phyloP scores from a whole-genome alignment of 192 early-diverging fungal species.

The Lobosporangium transversale region DNA sequence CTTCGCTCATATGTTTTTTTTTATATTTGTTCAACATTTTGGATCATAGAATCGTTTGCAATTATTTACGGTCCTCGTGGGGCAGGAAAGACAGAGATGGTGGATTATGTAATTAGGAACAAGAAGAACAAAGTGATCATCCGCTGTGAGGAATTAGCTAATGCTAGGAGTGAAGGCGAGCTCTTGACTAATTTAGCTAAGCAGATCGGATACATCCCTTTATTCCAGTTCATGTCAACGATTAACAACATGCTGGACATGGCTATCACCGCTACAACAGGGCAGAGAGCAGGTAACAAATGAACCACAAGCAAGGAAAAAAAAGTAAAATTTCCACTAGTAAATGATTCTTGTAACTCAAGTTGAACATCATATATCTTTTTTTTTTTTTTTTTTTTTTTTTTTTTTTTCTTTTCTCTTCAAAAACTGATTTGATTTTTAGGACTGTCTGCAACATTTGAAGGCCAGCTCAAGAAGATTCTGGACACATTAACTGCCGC shows the following conservation, averaged over 20 bases:
- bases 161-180: constrained; percentile 76
- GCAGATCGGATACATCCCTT: constrained; percentile 92
- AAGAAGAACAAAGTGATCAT: constrained; percentile 83
- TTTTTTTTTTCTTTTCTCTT: no score
- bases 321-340: neutral
- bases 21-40: no score
- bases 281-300: constrained; percentile 78
- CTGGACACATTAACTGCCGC: constrained; percentile 83
- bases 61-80: constrained; percentile 90
- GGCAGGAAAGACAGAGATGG: constrained; percentile 80
- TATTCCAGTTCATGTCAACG: constrained; percentile 84
- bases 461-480: constrained; percentile 84
- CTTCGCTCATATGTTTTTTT: no score
- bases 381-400: constrained; percentile 5
- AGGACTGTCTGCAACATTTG: constrained; percentile 82
- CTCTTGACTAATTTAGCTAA: constrained; percentile 79
- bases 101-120: constrained; percentile 72
- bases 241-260: constrained; percentile 82
- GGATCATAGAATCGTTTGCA: constrained; percentile 83
- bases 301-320: neutral
- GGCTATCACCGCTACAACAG: constrained; percentile 86
- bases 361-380: neutral
- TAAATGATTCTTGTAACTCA: neutral
- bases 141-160: constrained; percentile 80
- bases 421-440: neutral